Base-by-base conservation (phyloP, 208 protist species). In the Crithidia bombi region DNA sequence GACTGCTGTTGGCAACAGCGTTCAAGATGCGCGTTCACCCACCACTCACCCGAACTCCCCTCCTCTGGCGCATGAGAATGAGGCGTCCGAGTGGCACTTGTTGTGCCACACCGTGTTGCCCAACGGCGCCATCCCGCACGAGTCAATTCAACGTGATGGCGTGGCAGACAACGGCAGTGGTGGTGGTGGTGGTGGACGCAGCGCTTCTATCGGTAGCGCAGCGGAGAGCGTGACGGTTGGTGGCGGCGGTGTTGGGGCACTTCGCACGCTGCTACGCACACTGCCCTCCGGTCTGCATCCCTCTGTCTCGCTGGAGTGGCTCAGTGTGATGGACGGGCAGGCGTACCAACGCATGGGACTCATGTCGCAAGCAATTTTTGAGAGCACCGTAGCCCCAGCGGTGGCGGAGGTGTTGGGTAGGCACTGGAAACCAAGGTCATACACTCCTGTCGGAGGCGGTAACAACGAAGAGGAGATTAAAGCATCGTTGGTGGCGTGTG, bases 51-150 rank as follows among this genome's bases (percentile, higher is more conserved):
- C n/a, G n/a, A n/a, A n/a, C n/a, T n/a, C n/a, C n/a, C n/a, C n/a
- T n/a, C 55, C 7, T 12, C 55, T 28, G 23, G 23, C 39, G 12
- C 33, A 43, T 21, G 32, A 15, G 9, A 63, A 28, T 1, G 59
- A 44, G 32, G 21, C 23, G 19, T 36, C 12, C 25, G 39, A 33
- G 7, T 83, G 79, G 79, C 79, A 83, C 32, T 46, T 83, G 28
- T 54, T 83, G 33, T 80, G 56, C 55, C 35, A 56, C 51, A 72
- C 62, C 11, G 57, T 73, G 43, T 41, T 71, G 38, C 50, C 71
- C 10, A 67, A 58, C n/a, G 71, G 71, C 1, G 71, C 71, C 9
- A 10, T 62, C 12, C 64, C 71, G 14, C 25, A 15, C 26, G 71
- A 77, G 49, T 51, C 30, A 1, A 30, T 66, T 28, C 17, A 35